Conservation (phyloP, 1,284 basidiomycete species). For the Melampsora occidentalis region DNA sequence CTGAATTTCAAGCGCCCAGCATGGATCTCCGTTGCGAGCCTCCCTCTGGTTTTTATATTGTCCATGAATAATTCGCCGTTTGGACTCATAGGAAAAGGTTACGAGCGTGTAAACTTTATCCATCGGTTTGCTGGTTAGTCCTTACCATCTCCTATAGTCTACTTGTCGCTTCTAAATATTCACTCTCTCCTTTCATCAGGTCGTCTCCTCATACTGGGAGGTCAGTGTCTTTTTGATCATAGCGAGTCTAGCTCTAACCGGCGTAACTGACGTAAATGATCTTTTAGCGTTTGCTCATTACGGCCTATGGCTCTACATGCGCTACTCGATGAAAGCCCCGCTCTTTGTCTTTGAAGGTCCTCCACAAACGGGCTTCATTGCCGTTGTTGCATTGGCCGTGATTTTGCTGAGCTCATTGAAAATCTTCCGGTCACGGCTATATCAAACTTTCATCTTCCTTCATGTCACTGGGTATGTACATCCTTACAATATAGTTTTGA, state of each 20-base stretch:
- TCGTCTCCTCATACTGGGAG: no score
- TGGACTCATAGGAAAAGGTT: slow-evolving; percentile 23
- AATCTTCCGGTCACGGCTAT: slow-evolving; percentile 9
- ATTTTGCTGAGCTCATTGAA: neutral
- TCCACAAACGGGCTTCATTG: slow-evolving; percentile 6
- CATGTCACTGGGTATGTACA: slow-evolving; percentile 22
- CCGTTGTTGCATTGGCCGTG: neutral
- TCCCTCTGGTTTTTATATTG: slow-evolving; percentile 31
- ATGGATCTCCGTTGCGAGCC: slow-evolving; percentile 17
- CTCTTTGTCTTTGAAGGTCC: neutral
- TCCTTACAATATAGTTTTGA: neutral
- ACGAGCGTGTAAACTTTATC: slow-evolving; percentile 32
- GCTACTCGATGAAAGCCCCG: neutral
- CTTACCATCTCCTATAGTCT: no score
- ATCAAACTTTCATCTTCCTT: slow-evolving; percentile 11
- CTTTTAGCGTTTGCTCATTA: neutral
- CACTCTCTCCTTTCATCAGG: no score
- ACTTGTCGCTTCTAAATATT: no score
- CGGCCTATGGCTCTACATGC: slow-evolving; percentile 13
- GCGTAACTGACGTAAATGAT: neutral
- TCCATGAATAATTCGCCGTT: slow-evolving; percentile 34
- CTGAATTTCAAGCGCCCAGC: slow-evolving; percentile 17
- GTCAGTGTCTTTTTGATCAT: no score
- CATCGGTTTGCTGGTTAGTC: slow-evolving; percentile 36
- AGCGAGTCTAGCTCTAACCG: no score